A percentile compares a stretch with the other conserved stretches of the same genome.
Conservation (phyloP, 2,329 filamentous ascomycete genomes). For the Sordariomycetes sp. region DNA sequence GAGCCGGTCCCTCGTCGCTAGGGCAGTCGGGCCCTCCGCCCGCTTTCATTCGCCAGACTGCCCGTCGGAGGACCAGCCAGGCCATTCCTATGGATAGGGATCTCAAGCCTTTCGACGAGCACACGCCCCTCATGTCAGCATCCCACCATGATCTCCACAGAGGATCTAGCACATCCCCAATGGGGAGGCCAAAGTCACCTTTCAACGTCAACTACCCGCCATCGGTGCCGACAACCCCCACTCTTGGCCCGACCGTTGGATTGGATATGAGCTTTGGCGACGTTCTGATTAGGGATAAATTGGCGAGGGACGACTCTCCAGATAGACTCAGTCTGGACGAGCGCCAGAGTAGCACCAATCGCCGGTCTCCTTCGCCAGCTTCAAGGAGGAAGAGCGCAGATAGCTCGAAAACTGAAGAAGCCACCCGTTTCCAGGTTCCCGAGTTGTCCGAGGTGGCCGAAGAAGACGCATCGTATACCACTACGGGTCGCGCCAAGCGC, state of each 20-base stretch:
- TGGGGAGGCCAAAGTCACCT: slow-evolving; percentile 21
- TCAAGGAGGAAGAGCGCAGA: not conserved
- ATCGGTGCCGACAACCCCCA: slow-evolving; percentile 50
- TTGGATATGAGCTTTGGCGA: slow-evolving; percentile 49
- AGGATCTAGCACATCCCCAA: slow-evolving; percentile 24
- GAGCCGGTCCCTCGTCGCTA: not conserved
- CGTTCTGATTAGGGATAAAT: slow-evolving; percentile 56
- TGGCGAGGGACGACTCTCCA: slow-evolving; percentile 17
- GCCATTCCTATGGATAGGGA: slow-evolving; percentile 33
- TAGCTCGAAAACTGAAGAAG: slow-evolving; percentile 58
- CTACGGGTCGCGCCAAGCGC: slow-evolving; percentile 12
- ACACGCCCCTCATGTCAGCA: slow-evolving; percentile 37
- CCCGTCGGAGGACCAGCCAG: slow-evolving; percentile 10
- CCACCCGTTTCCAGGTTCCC: slow-evolving; percentile 80
- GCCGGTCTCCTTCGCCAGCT: slow-evolving; percentile 8
- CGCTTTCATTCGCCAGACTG: not conserved
- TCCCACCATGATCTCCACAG: slow-evolving; percentile 15
- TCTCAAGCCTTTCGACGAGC: slow-evolving; percentile 33
- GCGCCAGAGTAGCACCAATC: slow-evolving; percentile 15
- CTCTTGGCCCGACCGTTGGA: slow-evolving; percentile 31
- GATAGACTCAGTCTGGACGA: slow-evolving; percentile 16
- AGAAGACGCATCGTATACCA: slow-evolving; percentile 25
- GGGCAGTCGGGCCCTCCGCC: not conserved
- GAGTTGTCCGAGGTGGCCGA: slow-evolving; percentile 65
- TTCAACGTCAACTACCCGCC: slow-evolving; percentile 55